Conservation (phyloP, 352 stramenopile genomes). For the Peronospora destructor region DNA sequence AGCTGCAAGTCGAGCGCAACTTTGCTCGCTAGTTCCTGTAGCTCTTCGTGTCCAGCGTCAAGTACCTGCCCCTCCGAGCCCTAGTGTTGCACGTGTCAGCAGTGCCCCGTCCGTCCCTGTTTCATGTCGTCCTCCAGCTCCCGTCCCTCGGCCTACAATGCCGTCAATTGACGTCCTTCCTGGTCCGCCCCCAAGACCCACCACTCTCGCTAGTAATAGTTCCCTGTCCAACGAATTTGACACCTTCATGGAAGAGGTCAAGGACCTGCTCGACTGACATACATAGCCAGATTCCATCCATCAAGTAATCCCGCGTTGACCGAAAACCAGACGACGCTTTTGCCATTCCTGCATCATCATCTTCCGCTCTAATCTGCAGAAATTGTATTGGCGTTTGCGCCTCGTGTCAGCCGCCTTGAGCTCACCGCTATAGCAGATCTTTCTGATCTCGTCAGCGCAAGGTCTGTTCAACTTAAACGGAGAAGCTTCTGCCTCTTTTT, state of each 20-base stretch:
- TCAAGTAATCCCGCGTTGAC: slow-evolving; percentile 12
- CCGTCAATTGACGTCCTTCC: slow-evolving; percentile 1
- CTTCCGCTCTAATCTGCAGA: slow-evolving; percentile 15
- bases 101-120: not conserved
- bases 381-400: slow-evolving; percentile 13
- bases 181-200: slow-evolving; percentile 1
- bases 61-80: not conserved
- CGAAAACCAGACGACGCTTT: slow-evolving; percentile 31
- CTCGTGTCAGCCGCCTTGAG: slow-evolving; percentile 1
- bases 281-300: slow-evolving; percentile 13
- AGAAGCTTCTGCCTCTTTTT: slow-evolving; percentile 82
- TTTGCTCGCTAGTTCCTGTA: slow-evolving; percentile 55
- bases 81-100: slow-evolving; percentile 3
- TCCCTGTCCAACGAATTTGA: slow-evolving; percentile 57
- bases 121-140: slow-evolving; percentile 13
- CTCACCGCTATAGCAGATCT: slow-evolving; percentile 1
- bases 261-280: slow-evolving; percentile 24
- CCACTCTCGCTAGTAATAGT: not conserved
- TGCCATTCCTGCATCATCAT: slow-evolving; percentile 23
- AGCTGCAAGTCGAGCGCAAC: slow-evolving; percentile 33
- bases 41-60: slow-evolving; percentile 52
- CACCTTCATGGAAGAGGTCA: slow-evolving; percentile 69
- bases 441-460: slow-evolving; percentile 47
- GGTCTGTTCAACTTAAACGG: slow-evolving; percentile 76
- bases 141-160: slow-evolving; percentile 15